Evolutionary conservation across 1,139 yeast species (phyloP).

Genomic region (Geotrichum restrictum): DNA sequence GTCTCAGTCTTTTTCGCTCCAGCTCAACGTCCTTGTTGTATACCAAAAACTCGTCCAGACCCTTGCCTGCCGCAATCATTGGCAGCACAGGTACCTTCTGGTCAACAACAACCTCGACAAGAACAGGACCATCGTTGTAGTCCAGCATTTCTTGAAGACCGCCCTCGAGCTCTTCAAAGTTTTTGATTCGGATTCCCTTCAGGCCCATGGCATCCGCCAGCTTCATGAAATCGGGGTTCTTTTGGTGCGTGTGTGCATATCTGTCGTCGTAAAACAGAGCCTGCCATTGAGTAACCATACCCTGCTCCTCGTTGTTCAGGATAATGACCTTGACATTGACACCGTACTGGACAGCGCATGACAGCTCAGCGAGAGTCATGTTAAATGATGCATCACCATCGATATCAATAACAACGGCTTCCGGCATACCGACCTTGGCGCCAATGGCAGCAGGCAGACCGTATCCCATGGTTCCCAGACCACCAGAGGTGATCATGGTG

Average conservation of each 20-base stretch:
- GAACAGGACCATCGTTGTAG: conserved; percentile 71
- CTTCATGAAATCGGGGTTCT: conserved; percentile 88
- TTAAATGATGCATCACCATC: conserved; percentile 98
- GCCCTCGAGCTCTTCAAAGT: conserved; percentile 59
- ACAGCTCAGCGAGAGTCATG: conserved; percentile 91
- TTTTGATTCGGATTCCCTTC: conserved; percentile 69
- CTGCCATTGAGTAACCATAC: conserved; percentile 99
- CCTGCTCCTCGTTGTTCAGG: conserved; percentile 96
- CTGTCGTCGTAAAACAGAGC: conserved; percentile 93
- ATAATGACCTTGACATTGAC: conserved; percentile 87
- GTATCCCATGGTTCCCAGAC: conserved; percentile 97
- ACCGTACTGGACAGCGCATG: conserved; percentile 89
- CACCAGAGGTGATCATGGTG: conserved; percentile 94
- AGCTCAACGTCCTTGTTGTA: conserved; percentile 78
- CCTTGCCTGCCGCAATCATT: conserved; percentile 97
- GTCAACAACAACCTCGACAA: conserved; percentile 86
- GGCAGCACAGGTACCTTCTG: conserved; percentile 97
- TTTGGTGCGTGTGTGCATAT: conserved; percentile 93
- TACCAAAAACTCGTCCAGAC: conserved; percentile 82
- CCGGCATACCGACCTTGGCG: conserved; percentile 94
- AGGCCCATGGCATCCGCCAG: conserved; percentile 93
- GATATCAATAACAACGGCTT: conserved; percentile 89
- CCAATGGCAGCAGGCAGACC: conserved; percentile 98
- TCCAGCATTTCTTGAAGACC: conserved; percentile 73
- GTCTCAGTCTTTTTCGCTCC: conserved; percentile 61